Evolutionary conservation across 225 moss, liverwort and hornwort genomes (phyloP), one percentile per base, ranked within the genome.

Genomic region (Takakia lepidozioides): DNA sequence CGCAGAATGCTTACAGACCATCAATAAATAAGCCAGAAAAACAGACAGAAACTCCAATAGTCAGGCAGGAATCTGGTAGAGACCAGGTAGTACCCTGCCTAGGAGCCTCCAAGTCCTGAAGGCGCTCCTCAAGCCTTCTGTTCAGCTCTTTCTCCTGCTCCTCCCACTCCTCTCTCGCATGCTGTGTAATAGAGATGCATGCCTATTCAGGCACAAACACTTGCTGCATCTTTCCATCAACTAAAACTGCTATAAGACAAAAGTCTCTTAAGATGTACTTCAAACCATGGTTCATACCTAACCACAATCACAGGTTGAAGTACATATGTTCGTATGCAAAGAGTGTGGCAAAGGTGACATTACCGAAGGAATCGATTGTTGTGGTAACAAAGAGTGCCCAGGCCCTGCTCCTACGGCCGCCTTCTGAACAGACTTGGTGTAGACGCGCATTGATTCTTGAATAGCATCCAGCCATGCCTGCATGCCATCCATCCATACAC

Each of bases 81-180:
- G 46, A 52, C 46, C 51, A 55, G 19, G 25, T 21, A 48, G 16
- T 90, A 95, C 95, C 90, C 38, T 84, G 82, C 64, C 80, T 75
- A 41, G 95, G 66, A 24, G 90, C 90, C 57, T 90, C 90, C 60
- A 95, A 52, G 29, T 95, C 90, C 64, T 74, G 74, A 63, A 95
- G 60, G 29, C 86, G 95, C 29, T 86, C 89, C 48, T 49, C 54
- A 39, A 95, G 67, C 60, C 90, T 82, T 54, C 82, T 61, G 58
- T 70, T 90, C 0, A 95, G 80, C 60, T 95, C 90, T 57, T 62
- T 79, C 59, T 95, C 95, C 61, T 95, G 95, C 25, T 76, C 84
- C 60, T 82, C 90, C 95, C 95, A 95, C 55, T 90, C 95, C 66
- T 90, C 90, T 68, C 79, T 82, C 51, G 76, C 66, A 76, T 90